Conservation (phyloP, 1,284 basidiomycete species). For the Amylostereum chailletii region DNA sequence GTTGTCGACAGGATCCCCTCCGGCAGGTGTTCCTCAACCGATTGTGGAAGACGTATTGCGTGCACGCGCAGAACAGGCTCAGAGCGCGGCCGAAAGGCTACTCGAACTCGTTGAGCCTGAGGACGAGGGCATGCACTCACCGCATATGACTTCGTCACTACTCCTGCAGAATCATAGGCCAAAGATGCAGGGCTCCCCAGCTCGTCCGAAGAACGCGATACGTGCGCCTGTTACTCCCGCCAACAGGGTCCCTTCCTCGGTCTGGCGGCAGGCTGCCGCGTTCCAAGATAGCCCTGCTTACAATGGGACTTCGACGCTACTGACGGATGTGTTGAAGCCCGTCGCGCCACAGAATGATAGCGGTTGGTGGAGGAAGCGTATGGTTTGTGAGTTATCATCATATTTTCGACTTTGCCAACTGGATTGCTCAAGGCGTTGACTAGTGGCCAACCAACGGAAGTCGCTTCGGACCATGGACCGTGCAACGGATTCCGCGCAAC, state of each 20-base stretch:
- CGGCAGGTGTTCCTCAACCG: conserved; percentile 32
- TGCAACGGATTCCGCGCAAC: conserved; percentile 34
- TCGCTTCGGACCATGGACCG: conserved; percentile 28
- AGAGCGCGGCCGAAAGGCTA: conserved; percentile 77
- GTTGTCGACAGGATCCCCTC: conserved; percentile 36
- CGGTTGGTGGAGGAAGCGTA: conserved; percentile 73
- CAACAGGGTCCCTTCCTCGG: conserved; percentile 37
- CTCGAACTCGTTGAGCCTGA: conserved; percentile 74
- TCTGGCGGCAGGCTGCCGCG: conserved; percentile 67
- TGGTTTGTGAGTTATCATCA: conserved; percentile 40
- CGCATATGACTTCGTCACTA: conserved; percentile 48
- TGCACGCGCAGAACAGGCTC: conserved; percentile 81
- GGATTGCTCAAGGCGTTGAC: conserved; percentile 6
- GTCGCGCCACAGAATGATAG: conserved; percentile 49
- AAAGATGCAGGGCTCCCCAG: conserved; percentile 30
- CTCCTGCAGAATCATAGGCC: conserved; percentile 35
- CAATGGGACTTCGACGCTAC: conserved; percentile 40
- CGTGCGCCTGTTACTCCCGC: conserved; percentile 52
- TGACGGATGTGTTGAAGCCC: conserved; percentile 52
- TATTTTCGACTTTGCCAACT: conserved; percentile 9
- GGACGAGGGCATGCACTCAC: conserved; percentile 41
- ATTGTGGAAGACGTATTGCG: conserved; percentile 77
- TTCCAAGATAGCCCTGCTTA: conserved; percentile 67
- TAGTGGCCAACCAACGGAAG: conserved; percentile 44
- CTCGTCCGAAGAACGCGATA: conserved; percentile 15